Conservation (phyloP, 2,329 filamentous ascomycete genomes). For the Colletotrichum trifolii region DNA sequence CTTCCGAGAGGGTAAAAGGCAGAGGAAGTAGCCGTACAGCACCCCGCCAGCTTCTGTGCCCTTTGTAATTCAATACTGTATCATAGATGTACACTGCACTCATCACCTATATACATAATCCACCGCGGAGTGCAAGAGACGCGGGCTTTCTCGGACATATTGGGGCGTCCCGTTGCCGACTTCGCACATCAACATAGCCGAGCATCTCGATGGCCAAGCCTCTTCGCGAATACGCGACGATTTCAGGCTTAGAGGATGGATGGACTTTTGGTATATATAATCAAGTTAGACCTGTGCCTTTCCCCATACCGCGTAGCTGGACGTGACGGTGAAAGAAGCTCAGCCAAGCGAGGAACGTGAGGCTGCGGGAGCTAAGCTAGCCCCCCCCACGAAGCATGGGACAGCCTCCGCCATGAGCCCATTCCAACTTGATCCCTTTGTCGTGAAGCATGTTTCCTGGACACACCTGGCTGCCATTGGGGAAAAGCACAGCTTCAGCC, state of each 20-base stretch:
- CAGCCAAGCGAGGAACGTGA: not conserved
- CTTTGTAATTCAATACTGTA: too few relatives aligned
- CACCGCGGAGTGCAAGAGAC: too few relatives aligned
- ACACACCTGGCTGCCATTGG: not conserved
- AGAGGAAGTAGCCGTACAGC: too few relatives aligned
- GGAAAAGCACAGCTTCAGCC: not conserved
- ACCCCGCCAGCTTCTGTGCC: too few relatives aligned
- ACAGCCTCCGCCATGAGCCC: constrained; percentile 4
- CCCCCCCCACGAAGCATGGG: not conserved
- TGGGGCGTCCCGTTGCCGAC: too few relatives aligned
- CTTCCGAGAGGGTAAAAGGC: too few relatives aligned
- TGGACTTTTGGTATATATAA: too few relatives aligned
- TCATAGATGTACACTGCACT: too few relatives aligned
- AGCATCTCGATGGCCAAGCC: constrained; percentile 7
- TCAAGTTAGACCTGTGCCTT: not conserved
- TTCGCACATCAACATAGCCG: too few relatives aligned
- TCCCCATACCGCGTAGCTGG: constrained; percentile 1
- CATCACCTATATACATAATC: too few relatives aligned
- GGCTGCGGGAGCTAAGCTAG: constrained; percentile 17
- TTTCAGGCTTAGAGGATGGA: too few relatives aligned
- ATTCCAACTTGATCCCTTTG: constrained; percentile 1
- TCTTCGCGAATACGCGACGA: not conserved
- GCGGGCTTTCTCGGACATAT: too few relatives aligned
- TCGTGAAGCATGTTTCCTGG: not conserved
- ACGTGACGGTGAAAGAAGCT: not conserved